Evolutionary conservation across 2,329 filamentous ascomycete species (phyloP).

Genomic region (Penicillium sp.): DNA sequence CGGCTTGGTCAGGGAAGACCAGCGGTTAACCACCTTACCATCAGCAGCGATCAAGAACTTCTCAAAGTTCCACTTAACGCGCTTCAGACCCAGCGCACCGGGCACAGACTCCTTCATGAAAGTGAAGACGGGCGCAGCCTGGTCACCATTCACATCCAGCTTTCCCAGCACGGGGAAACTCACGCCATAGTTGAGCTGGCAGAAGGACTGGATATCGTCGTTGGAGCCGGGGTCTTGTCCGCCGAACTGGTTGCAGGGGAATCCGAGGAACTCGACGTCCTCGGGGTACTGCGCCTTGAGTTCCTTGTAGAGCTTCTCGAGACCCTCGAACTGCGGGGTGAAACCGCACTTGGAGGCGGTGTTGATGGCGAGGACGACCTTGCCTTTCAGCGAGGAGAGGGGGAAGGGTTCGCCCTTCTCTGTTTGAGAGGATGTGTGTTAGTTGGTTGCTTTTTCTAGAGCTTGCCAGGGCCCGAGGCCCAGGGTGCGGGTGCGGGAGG

Average conservation of each 20-base stretch:
- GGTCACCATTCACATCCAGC: constrained; percentile 88
- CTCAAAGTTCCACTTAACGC: constrained; percentile 99
- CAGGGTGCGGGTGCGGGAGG: background rate
- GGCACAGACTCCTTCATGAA: constrained; percentile 76
- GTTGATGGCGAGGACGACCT: constrained; percentile 96
- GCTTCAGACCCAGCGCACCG: constrained; percentile 84
- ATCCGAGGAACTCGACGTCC: constrained; percentile 86
- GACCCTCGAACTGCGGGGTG: constrained; percentile 90
- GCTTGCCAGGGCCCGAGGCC: background rate
- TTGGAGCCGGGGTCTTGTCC: constrained; percentile 84
- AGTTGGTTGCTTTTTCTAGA: constrained; percentile 10
- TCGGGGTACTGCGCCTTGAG: constrained; percentile 72
- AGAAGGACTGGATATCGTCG: constrained; percentile 82
- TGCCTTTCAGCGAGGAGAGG: constrained; percentile 77
- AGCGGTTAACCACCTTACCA: constrained; percentile 82
- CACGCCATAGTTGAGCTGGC: constrained; percentile 93
- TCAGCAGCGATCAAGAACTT: constrained; percentile 92
- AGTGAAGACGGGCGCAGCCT: constrained; percentile 77
- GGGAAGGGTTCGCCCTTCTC: constrained; percentile 76
- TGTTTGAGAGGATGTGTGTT: constrained; percentile 42
- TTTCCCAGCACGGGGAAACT: constrained; percentile 91
- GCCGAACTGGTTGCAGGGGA: constrained; percentile 98
- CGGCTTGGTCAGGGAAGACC: constrained; percentile 88
- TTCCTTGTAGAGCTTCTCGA: constrained; percentile 87
- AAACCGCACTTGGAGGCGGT: constrained; percentile 99